phyloP scores from a whole-genome alignment of 306 rosid species.

The Vachellia pachyceras region DNA sequence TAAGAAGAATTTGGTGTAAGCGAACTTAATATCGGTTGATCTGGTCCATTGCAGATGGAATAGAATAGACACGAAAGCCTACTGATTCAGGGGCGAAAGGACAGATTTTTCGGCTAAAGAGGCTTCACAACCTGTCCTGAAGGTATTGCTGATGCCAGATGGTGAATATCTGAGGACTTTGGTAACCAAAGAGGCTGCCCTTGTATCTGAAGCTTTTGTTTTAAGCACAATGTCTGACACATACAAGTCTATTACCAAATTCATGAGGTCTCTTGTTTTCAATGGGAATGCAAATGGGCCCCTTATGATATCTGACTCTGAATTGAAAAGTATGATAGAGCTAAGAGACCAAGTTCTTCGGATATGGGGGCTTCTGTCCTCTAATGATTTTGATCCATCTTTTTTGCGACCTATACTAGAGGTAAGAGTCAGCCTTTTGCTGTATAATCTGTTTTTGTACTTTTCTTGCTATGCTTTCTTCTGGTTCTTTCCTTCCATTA shows the following conservation, averaged over 20 bases:
- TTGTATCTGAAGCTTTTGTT: constrained; percentile 84
- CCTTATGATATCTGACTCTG: constrained; percentile 61
- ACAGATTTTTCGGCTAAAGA: constrained; percentile 90
- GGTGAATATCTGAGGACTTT: constrained; percentile 76
- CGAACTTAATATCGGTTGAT: constrained; percentile 45
- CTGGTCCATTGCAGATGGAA: constrained; percentile 73
- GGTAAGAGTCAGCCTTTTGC: constrained; percentile 52
- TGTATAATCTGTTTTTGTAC: neutral
- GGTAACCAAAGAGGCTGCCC: constrained; percentile 84
- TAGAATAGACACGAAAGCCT: constrained; percentile 90
- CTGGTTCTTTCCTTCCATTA: constrained; percentile 6
- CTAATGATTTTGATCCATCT: constrained; percentile 78
- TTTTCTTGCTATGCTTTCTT: constrained; percentile 4
- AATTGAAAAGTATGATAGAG: constrained; percentile 67
- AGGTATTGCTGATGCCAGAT: constrained; percentile 84
- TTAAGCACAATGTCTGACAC: constrained; percentile 66
- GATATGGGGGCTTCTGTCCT: constrained; percentile 80
- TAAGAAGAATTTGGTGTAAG: constrained; percentile 31
- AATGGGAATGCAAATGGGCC: constrained; percentile 70
- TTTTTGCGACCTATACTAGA: constrained; percentile 75
- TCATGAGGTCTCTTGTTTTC: constrained; percentile 61
- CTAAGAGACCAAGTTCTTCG: constrained; percentile 83
- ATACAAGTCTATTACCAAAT: constrained; percentile 63
- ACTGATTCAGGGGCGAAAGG: constrained; percentile 81
- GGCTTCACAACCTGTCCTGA: constrained; percentile 87